Evolutionary conservation across 2,329 filamentous ascomycete species (phyloP), one percentile per base, ranked within the genome.

Genomic region (Laburnicola sp.): DNA sequence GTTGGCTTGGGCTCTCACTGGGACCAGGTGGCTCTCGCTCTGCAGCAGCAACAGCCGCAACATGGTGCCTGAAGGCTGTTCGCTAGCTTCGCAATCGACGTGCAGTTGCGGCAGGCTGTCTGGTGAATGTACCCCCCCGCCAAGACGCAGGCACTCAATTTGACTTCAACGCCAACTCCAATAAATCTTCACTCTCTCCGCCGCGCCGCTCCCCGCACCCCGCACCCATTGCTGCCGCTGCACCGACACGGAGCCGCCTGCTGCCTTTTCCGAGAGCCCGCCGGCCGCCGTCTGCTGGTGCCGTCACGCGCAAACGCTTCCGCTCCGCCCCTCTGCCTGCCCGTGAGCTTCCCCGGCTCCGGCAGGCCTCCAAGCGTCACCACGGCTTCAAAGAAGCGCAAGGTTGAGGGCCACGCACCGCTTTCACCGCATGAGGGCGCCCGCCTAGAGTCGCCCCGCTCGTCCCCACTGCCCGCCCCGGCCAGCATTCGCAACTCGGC

Each of bases 331-430:
- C 48, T 54, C 55, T 60, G 60, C 63, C 64, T 65, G 60, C 64
- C 65, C 69, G 58, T 64, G 72, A 72, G 70, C 69, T 71, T 47
- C 57, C 45, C 59, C 62, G 62, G 71, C 70, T 73, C 71, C 69
- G 67, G 66, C 63, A 69, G 70, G 65, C 69, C 56, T 60, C 55
- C 63, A 54, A 59, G 60, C 57, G 65, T 73, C 71, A 74, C 66
- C 44, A 74, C 72, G 72, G 71, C 72, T 59, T 73, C 70, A 58
- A 78, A 78, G 73, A 78, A 77, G 70, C 74, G 75, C 57, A 78
- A 75, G 74, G 73, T 75, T 56, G 72, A 67, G 70, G 53, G 62
- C 63, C 49, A 50, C 48, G 44, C 45, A 51, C 45, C 52, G 56
- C 53, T 50, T 56, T 60, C 67, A 56, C 64, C 67, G 69, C 53